Evolutionary conservation across 2,329 filamentous ascomycete genomes (phyloP).

Genomic region (Fusarium keratoplasticum): DNA sequence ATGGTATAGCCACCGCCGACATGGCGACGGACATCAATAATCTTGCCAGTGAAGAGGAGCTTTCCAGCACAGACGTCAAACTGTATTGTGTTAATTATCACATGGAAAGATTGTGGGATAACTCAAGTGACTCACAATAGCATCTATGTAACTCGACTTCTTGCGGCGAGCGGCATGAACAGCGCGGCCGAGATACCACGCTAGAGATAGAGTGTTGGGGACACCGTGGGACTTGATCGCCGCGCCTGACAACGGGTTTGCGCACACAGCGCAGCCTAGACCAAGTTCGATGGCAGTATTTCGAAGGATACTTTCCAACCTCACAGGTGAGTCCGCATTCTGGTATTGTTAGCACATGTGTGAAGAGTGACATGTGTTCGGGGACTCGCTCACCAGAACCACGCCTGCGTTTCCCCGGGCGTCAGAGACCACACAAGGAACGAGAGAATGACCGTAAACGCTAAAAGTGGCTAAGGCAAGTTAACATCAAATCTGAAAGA

Average conservation of each 20-base stretch:
- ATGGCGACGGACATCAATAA: conserved; percentile 53
- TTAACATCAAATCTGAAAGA: not conserved
- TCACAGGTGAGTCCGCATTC: conserved; percentile 49
- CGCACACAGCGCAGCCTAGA: conserved; percentile 51
- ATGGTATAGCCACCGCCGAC: conserved; percentile 56
- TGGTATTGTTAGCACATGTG: conserved; percentile 13
- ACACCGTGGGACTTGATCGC: conserved; percentile 50
- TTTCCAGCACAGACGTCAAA: conserved; percentile 49
- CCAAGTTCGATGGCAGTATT: conserved; percentile 54
- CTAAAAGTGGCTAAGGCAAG: conserved; percentile 48
- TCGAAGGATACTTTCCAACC: conserved; percentile 51
- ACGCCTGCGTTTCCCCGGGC: conserved; percentile 51
- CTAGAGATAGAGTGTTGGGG: conserved; percentile 60
- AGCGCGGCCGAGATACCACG: conserved; percentile 68
- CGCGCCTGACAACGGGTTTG: conserved; percentile 48
- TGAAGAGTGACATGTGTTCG: not conserved
- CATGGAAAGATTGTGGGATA: rapidly evolving
- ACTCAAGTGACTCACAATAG: conserved; percentile 29
- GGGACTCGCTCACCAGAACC: conserved; percentile 37
- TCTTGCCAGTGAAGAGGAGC: conserved; percentile 54
- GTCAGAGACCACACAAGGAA: conserved; percentile 53
- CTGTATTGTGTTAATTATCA: not conserved
- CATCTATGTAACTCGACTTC: conserved; percentile 41
- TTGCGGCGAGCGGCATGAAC: conserved; percentile 38
- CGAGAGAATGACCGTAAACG: conserved; percentile 52